Conservation (phyloP, 768 basidiomycete genomes). For the Clitopilus passeckerianus region DNA sequence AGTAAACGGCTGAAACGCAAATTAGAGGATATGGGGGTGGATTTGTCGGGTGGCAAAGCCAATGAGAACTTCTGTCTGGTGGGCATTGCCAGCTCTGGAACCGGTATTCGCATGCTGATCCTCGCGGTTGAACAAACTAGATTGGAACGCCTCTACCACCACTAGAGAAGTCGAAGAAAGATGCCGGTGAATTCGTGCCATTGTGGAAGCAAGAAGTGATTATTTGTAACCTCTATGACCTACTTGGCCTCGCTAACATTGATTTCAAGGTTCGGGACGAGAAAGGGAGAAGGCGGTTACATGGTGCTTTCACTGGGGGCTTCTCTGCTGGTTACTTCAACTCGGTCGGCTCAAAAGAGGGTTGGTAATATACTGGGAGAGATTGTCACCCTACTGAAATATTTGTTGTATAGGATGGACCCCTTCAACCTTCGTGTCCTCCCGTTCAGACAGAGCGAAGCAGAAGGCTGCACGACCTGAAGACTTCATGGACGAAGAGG, state of each 20-base stretch:
- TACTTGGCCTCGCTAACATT: neutral
- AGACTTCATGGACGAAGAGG: conserved; percentile 99
- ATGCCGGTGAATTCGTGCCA: conserved; percentile 92
- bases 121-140: conserved; percentile 28
- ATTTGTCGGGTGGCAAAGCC: conserved; percentile 62
- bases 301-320: conserved; percentile 98
- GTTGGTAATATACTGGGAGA: conserved; percentile 29
- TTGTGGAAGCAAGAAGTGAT: conserved; percentile 96
- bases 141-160: conserved; percentile 94
- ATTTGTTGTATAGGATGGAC: conserved; percentile 73
- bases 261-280: conserved; percentile 78
- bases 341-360: conserved; percentile 93
- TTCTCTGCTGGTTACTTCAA: conserved; percentile 99
- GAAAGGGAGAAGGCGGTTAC: conserved; percentile 86
- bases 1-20: conserved; percentile 72
- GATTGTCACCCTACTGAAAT: neutral
- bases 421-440: conserved; percentile 90
- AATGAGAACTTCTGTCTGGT: conserved; percentile 87
- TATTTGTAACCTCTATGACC: conserved; percentile 1
- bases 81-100: conserved; percentile 13
- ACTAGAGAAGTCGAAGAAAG: conserved; percentile 82
- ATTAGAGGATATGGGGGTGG: conserved; percentile 74
- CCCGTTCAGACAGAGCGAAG: conserved; percentile 70
- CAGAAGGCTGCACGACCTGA: conserved; percentile 62
- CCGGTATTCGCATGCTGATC: conserved; percentile 4